Percentiles rank a stretch among this genome's conserved stretches.
These are phyloP conservation scores for Dunaliella sp. DNA, from an alignment of 139 green algal genomes.

Conservation along the genomic window DNA sequence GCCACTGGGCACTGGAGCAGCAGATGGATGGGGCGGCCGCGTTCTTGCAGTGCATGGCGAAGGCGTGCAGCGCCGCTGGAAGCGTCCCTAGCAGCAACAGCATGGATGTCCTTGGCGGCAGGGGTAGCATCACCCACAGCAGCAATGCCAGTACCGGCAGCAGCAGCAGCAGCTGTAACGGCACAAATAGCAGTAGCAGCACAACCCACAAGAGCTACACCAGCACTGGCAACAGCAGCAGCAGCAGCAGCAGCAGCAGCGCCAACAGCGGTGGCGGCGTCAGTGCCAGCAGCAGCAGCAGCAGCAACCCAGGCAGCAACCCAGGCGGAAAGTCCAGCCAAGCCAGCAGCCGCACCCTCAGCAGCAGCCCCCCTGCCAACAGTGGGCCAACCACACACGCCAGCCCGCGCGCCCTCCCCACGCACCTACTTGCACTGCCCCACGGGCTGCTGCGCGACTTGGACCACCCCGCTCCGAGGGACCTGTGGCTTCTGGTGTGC, in stretches of 20 bases:
- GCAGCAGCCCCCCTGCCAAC: too few species aligned
- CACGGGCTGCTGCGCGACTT: background rate
- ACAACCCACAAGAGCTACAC: too few species aligned
- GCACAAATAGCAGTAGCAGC: too few species aligned
- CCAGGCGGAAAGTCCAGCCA: too few species aligned
- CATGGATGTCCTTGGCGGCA: background rate
- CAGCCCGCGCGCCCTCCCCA: too few species aligned
- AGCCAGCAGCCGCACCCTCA: too few species aligned
- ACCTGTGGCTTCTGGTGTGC: background rate
- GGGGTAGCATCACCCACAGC: background rate
- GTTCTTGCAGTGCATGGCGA: background rate
- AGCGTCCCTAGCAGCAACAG: background rate
- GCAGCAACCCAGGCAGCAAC: too few species aligned
- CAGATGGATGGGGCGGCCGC: background rate
- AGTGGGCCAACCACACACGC: too few species aligned
- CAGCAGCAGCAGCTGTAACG: too few species aligned
- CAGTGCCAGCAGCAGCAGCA: too few species aligned
- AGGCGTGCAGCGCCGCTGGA: background rate
- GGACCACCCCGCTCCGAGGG: too few species aligned
- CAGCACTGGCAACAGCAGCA: background rate
- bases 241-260: background rate
- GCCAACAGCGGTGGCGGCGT: background rate
- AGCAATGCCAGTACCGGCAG: background rate
- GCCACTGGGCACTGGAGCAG: background rate
- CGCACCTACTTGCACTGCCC: too few species aligned